Evolutionary conservation across 805 yeast species (phyloP).

Genomic region (Kodamaea sagamina): DNA sequence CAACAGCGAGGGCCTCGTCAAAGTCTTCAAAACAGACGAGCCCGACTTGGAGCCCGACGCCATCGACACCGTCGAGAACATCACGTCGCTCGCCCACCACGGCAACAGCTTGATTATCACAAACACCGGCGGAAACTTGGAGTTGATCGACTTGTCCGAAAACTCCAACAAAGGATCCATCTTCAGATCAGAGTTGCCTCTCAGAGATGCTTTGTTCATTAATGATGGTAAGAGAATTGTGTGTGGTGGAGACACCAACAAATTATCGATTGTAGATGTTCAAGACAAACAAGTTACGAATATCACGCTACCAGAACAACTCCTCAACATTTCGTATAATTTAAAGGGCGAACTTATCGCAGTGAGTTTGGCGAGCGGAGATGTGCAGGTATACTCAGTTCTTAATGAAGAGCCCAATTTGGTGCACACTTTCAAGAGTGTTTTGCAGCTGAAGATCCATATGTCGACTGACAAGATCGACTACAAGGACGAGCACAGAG

Average conservation of each 20-base stretch:
- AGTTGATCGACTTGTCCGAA: constrained; percentile 35
- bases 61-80: constrained; percentile 49
- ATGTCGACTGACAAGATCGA: constrained; percentile 38
- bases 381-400: constrained; percentile 54
- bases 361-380: constrained; percentile 61
- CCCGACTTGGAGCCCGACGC: constrained; percentile 64
- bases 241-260: constrained; percentile 69
- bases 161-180: constrained; percentile 36
- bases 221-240: constrained; percentile 61
- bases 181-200: constrained; percentile 46
- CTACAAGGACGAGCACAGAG: constrained; percentile 44
- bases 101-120: constrained; percentile 33
- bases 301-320: constrained; percentile 52
- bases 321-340: constrained; percentile 57
- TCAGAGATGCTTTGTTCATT: constrained; percentile 56
- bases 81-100: constrained; percentile 42
- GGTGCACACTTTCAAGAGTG: constrained; percentile 44
- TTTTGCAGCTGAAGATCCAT: constrained; percentile 40
- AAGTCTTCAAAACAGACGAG: constrained; percentile 48
- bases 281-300: constrained; percentile 34
- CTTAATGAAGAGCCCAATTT: constrained; percentile 57
- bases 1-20: constrained; percentile 56
- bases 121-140: constrained; percentile 46
- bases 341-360: constrained; percentile 57
- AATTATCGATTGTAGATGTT: constrained; percentile 49